These are phyloP conservation scores for Urochloa ruziziensis DNA, from an alignment of 176 grass and related monocot genomes.

Conservation along the genomic window DNA sequence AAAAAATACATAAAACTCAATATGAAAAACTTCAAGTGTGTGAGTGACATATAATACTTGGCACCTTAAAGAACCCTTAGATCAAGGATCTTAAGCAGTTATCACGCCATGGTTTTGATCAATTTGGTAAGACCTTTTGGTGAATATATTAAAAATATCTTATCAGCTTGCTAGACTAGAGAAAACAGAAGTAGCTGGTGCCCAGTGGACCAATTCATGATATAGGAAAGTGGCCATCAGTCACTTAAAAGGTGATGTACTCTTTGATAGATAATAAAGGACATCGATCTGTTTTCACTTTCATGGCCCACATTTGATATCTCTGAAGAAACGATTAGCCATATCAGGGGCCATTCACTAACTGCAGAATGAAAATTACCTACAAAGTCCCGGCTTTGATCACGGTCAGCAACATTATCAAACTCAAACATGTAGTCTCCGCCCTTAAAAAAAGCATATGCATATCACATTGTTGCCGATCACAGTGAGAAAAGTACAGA, in stretches of 20 bases:
- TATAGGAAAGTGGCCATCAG: not conserved
- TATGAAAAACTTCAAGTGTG: not conserved
- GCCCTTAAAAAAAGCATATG: constrained; percentile 45
- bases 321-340: not conserved
- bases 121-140: not conserved
- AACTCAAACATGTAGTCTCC: constrained; percentile 96
- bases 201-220: not conserved
- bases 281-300: constrained; percentile 1
- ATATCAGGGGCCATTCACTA: not conserved
- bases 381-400: constrained; percentile 73
- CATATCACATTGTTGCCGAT: not conserved
- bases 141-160: not conserved
- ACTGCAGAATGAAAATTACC: constrained; percentile 45
- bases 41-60: constrained; percentile 14
- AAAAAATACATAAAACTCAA: constrained; percentile 7
- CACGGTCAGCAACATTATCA: constrained; percentile 61
- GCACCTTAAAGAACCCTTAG: too few species aligned
- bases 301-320: not conserved
- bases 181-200: not conserved
- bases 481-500: not conserved
- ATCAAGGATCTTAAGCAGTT: too few species aligned
- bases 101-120: not conserved
- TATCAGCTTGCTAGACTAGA: not conserved
- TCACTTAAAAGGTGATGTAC: not conserved
- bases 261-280: not conserved